These are phyloP conservation scores for Oropetium thomaeum DNA, from an alignment of 176 grass and related monocot species.

Conservation along the genomic window DNA sequence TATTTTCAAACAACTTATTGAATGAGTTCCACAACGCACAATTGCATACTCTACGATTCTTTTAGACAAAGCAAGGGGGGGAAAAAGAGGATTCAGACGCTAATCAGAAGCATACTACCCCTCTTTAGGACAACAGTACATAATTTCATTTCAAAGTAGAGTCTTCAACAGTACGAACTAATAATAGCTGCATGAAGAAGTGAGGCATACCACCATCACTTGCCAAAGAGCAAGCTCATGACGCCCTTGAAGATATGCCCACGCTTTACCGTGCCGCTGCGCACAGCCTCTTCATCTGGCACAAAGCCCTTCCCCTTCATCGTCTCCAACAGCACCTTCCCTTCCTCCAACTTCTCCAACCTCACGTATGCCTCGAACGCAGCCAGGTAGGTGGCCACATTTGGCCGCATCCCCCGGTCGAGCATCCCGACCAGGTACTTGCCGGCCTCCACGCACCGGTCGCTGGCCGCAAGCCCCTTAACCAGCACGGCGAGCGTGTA, in stretches of 20 bases:
- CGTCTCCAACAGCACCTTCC: conserved; percentile 53
- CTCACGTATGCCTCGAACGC: conserved; percentile 66
- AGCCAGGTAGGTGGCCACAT: conserved; percentile 53
- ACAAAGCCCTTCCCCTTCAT: conserved; percentile 73
- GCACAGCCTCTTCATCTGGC: conserved; percentile 59
- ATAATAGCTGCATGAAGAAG: neutral
- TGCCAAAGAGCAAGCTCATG: conserved; percentile 75
- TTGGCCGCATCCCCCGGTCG: conserved; percentile 60
- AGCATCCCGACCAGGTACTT: conserved; percentile 83
- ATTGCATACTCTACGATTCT: neutral
- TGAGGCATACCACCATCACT: conserved; percentile 33
- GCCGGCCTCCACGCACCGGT: conserved; percentile 40
- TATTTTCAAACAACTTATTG: no score
- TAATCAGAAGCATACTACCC: neutral
- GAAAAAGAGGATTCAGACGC: neutral
- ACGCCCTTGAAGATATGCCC: conserved; percentile 58
- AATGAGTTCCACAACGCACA: neutral
- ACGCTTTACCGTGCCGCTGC: conserved; percentile 57
- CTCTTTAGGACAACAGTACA: neutral
- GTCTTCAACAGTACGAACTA: neutral
- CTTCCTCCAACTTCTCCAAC: conserved; percentile 58
- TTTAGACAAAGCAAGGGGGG: no score
- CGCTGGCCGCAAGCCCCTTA: conserved; percentile 58
- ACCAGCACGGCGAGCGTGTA: conserved; percentile 64
- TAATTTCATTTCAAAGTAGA: neutral